Evolutionary conservation across 2,329 filamentous ascomycete genomes (phyloP).

Genomic region (Malbranchea cinnamomea): DNA sequence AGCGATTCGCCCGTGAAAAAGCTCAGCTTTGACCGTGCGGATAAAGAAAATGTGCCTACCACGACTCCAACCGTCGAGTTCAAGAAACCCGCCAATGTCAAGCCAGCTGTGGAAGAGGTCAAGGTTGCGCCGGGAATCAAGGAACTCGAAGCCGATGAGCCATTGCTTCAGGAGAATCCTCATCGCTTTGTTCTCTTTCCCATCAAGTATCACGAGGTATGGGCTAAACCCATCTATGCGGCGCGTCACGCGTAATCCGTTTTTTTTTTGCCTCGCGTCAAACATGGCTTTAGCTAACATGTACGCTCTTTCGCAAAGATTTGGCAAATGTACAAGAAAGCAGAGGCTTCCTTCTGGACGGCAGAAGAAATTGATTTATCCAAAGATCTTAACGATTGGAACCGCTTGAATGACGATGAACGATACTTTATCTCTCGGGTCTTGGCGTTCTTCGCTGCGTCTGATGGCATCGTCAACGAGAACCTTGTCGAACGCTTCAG

Average conservation of each 20-base stretch:
- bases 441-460: constrained; percentile 96
- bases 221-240: constrained; percentile 34
- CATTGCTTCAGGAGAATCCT: constrained; percentile 86
- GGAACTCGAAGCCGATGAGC: constrained; percentile 65
- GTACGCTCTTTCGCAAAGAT: constrained; percentile 44
- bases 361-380: constrained; percentile 98
- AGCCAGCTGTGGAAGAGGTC: constrained; percentile 24
- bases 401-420: constrained; percentile 90
- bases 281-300: constrained; percentile 41
- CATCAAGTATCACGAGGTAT: constrained; percentile 97
- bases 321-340: constrained; percentile 99
- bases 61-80: constrained; percentile 39
- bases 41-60: constrained; percentile 66
- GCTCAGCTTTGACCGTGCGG: constrained; percentile 55
- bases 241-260: constrained; percentile 51
- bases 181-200: constrained; percentile 95
- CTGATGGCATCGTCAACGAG: constrained; percentile 98
- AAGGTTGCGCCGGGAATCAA: constrained; percentile 39
- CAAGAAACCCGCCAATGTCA: constrained; percentile 38
- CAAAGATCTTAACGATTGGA: constrained; percentile 98
- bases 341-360: constrained; percentile 98
- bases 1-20: constrained; percentile 78
- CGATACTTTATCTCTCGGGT: constrained; percentile 98
- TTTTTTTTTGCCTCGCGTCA: constrained; percentile 46
- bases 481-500: constrained; percentile 98